These are phyloP conservation scores for carrot (Daucus carota) DNA, from an alignment of 129 eudicot genomes.

Conservation along the genomic window DH1_v3.0 NC_030382.2:50586501-50587000, in stretches of 20 bases:
- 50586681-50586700: neutral
- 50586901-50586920: conserved; percentile 69
- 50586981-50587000: conserved; percentile 67
- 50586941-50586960: conserved; percentile 83
- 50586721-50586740: neutral
- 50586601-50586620: conserved; percentile 47
- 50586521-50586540: conserved; percentile 58
- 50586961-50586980: conserved; percentile 69
- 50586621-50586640: conserved; percentile 74
- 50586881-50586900: conserved; percentile 27
- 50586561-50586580: conserved; percentile 59
- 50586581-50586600: conserved; percentile 41
- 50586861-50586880: conserved; percentile 49
- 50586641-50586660: conserved; percentile 75
- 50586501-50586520: conserved; percentile 34
- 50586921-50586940: conserved; percentile 71
- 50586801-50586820: conserved; percentile 52
- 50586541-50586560: conserved; percentile 73
- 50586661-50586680: conserved; percentile 61
- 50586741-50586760: neutral
- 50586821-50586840: conserved; percentile 50
- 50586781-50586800: conserved; percentile 30
- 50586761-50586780: conserved; percentile 21
- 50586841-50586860: conserved; percentile 31
- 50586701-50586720: neutral